Conservation (phyloP, 2,329 filamentous ascomycete species). For the Sporothrix phasma region DNA sequence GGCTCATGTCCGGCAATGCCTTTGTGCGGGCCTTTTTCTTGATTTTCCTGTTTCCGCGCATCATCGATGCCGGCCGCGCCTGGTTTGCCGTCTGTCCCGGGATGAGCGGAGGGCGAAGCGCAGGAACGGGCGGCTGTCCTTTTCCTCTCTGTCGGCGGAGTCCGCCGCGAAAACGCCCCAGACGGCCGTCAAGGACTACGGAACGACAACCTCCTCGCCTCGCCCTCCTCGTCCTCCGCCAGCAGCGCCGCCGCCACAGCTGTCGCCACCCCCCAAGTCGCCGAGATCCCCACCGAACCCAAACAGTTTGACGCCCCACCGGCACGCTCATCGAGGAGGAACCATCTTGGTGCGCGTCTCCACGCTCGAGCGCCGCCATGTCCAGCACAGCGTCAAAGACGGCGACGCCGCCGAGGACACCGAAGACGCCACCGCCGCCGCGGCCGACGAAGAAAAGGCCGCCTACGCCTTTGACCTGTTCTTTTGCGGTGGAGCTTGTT, state of each 20-base stretch:
- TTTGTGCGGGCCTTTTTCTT: conserved; percentile 46
- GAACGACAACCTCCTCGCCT: background rate
- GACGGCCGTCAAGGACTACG: background rate
- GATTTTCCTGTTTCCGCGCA: conserved; percentile 42
- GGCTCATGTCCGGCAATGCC: conserved; percentile 46
- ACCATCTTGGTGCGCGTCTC: conserved; percentile 26
- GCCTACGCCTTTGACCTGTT: conserved; percentile 55
- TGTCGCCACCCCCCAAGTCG: background rate
- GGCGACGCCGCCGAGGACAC: background rate
- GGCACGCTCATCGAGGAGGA: conserved; percentile 36
- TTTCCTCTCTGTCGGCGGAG: background rate
- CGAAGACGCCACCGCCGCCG: background rate
- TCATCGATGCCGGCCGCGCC: conserved; percentile 32
- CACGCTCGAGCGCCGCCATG: conserved; percentile 12
- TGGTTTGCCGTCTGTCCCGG: conserved; percentile 20
- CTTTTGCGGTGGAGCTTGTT: conserved; percentile 58
- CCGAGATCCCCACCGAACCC: conserved; percentile 29
- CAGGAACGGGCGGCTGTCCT: background rate
- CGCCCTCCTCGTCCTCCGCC: background rate
- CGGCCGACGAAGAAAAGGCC: conserved; percentile 28
- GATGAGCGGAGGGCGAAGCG: background rate
- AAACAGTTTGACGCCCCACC: conserved; percentile 33
- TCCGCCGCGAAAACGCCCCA: background rate
- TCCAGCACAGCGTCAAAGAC: background rate
- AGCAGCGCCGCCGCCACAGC: background rate